Conservation (phyloP, 2,329 filamentous ascomycete species). For the Trichophyton simii region DNA sequence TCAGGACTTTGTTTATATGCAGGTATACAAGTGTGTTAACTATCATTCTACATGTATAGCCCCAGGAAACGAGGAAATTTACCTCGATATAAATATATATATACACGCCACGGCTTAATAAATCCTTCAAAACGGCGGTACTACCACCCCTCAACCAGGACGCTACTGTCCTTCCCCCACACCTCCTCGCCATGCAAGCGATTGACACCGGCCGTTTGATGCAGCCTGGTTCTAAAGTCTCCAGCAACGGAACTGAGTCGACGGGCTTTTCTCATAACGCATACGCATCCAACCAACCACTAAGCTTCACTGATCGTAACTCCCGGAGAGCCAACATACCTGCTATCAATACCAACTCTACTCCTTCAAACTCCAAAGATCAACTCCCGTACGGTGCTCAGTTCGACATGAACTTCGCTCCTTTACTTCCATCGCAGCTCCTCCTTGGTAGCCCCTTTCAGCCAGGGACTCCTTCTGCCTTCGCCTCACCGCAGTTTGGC, state of each 20-base stretch:
- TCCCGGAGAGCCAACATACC: slow-evolving; percentile 73
- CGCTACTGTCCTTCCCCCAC: slow-evolving; percentile 69
- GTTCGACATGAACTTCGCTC: slow-evolving; percentile 98
- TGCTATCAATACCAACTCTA: slow-evolving; percentile 73
- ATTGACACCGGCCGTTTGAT: slow-evolving; percentile 50
- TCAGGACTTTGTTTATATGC: neutral
- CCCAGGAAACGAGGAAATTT: no score
- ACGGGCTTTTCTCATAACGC: slow-evolving; percentile 89
- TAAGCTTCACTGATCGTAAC: slow-evolving; percentile 75
- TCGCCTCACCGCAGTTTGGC: slow-evolving; percentile 84
- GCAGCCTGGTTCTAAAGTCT: slow-evolving; percentile 52
- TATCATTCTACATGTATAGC: no score
- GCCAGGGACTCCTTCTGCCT: slow-evolving; percentile 79
- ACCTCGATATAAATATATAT: no score
- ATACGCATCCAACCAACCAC: slow-evolving; percentile 66
- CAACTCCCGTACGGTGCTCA: slow-evolving; percentile 72
- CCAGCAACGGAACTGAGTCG: slow-evolving; percentile 55
- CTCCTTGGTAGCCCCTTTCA: slow-evolving; percentile 94
- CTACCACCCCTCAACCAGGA: slow-evolving; percentile 67
- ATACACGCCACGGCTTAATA: neutral
- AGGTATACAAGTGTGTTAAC: neutral
- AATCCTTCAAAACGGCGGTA: slow-evolving; percentile 11
- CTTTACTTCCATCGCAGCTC: slow-evolving; percentile 84
- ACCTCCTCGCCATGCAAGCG: slow-evolving; percentile 85
- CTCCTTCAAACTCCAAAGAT: slow-evolving; percentile 51